Evolutionary conservation across 148 eudicot species (phyloP).

Genomic region (Rhododendron kiyosumense): DNA sequence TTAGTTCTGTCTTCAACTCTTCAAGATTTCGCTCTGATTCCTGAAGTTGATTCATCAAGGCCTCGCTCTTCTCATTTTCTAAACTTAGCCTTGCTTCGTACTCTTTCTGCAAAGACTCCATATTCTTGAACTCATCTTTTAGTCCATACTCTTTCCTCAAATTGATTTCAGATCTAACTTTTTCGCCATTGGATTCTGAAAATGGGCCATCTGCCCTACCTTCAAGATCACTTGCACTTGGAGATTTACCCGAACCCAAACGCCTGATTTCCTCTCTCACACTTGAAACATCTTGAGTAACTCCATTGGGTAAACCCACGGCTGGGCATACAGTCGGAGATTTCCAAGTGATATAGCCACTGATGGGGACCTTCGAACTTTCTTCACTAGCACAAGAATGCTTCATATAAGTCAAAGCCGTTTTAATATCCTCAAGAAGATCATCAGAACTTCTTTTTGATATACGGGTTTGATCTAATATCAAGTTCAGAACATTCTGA

Average conservation of each 20-base stretch:
- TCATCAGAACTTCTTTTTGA: slow-evolving; percentile 55
- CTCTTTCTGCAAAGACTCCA: slow-evolving; percentile 22
- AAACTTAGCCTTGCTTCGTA: slow-evolving; percentile 24
- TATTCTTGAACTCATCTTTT: slow-evolving; percentile 18
- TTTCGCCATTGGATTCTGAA: slow-evolving; percentile 20
- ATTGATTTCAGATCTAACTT: slow-evolving; percentile 36
- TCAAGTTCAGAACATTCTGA: slow-evolving; percentile 39
- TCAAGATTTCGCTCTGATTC: slow-evolving; percentile 35
- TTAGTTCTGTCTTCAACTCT: slow-evolving; percentile 38
- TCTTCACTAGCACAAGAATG: slow-evolving; percentile 1
- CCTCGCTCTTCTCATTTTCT: slow-evolving; percentile 25
- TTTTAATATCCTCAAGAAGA: slow-evolving; percentile 56
- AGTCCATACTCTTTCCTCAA: slow-evolving; percentile 29
- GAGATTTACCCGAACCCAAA: not conserved
- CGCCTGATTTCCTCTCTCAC: not conserved
- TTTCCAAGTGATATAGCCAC: slow-evolving; percentile 67
- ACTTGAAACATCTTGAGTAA: not conserved
- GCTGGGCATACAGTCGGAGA: slow-evolving; percentile 30
- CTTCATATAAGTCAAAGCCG: slow-evolving; percentile 23
- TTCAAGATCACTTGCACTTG: slow-evolving; percentile 22
- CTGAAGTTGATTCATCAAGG: slow-evolving; percentile 30
- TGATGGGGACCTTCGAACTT: slow-evolving; percentile 23
- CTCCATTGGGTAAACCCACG: slow-evolving; percentile 10
- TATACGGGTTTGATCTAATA: slow-evolving; percentile 52
- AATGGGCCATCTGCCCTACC: not conserved